These are phyloP conservation scores for Trypanosoma rangeli DNA, from an alignment of 208 protist species.

Conservation along the genomic window DNA sequence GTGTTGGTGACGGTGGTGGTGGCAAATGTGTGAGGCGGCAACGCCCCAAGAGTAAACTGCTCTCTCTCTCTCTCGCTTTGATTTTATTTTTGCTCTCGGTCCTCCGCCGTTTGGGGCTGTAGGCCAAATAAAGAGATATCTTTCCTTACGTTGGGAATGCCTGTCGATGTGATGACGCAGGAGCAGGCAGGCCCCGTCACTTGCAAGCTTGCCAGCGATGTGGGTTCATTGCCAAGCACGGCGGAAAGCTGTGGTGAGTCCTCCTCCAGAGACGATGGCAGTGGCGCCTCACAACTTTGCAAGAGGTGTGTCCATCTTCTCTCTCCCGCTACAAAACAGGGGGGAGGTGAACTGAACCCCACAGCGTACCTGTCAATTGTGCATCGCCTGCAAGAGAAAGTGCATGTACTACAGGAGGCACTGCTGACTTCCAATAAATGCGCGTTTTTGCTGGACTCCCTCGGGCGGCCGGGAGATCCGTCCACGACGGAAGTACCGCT, in stretches of 20 bases:
- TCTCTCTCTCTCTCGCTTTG: neutral
- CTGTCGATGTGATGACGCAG: neutral
- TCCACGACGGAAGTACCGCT: neutral
- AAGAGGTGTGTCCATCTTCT: neutral
- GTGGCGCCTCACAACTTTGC: neutral
- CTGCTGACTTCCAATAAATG: slow-evolving; percentile 10
- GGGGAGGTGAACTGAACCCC: neutral
- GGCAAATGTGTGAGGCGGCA: neutral
- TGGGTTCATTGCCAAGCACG: neutral
- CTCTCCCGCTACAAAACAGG: neutral
- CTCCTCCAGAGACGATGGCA: neutral
- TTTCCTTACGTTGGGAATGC: neutral
- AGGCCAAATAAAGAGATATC: neutral
- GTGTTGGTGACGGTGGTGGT: neutral
- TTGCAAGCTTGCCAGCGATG: neutral
- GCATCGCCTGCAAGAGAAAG: slow-evolving; percentile 10
- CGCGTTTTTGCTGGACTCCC: neutral
- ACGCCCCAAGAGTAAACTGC: neutral
- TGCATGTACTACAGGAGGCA: slow-evolving; percentile 20
- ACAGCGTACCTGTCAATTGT: slow-evolving; percentile 19
- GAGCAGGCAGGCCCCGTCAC: neutral
- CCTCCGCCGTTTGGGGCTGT: neutral
- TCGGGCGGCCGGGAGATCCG: neutral
- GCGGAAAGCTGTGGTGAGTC: neutral
- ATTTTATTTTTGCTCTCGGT: neutral